Evolutionary conservation across 495 filamentous ascomycete genomes (phyloP).

Genomic region (Sordaria brevicollis): DNA sequence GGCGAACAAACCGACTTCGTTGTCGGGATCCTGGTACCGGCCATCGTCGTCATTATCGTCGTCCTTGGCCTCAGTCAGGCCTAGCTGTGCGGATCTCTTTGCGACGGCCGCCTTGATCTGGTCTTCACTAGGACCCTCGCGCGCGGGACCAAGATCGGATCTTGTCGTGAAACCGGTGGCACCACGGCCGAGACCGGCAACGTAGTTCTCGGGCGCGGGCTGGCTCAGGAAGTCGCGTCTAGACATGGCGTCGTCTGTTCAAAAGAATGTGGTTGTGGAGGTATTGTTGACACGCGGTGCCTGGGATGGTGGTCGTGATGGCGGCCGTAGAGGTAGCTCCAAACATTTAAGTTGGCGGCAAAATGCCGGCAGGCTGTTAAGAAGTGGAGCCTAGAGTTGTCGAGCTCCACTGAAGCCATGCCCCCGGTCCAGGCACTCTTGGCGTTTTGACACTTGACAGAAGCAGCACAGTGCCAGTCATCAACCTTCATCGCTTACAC

Average conservation of each 20-base stretch:
- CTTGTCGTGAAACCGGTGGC: conserved; percentile 97
- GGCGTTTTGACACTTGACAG: background rate
- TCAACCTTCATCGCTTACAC: background rate
- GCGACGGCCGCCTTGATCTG: conserved; percentile 96
- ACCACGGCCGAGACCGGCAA: conserved; percentile 93
- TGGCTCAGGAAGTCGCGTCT: conserved; percentile 88
- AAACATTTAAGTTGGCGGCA: background rate
- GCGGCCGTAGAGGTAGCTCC: background rate
- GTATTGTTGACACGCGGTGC: background rate
- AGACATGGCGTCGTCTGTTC: conserved; percentile 38
- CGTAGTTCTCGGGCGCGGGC: conserved; percentile 93
- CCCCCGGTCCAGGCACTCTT: background rate
- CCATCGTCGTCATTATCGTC: conserved; percentile 78
- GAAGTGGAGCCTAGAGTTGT: background rate
- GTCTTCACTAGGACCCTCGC: conserved; percentile 94
- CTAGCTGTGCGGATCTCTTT: conserved; percentile 77
- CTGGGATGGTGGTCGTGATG: background rate
- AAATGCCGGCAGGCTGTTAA: background rate
- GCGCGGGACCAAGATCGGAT: conserved; percentile 90
- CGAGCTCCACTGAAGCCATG: background rate
- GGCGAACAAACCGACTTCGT: conserved; percentile 91
- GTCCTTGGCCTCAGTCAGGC: conserved; percentile 63
- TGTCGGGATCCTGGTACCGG: conserved; percentile 91
- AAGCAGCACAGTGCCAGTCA: background rate
- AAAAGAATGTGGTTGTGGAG: background rate